These are phyloP conservation scores for Cercospora sp. DNA, from an alignment of 2,329 filamentous ascomycete species.

Conservation along the genomic window DNA sequence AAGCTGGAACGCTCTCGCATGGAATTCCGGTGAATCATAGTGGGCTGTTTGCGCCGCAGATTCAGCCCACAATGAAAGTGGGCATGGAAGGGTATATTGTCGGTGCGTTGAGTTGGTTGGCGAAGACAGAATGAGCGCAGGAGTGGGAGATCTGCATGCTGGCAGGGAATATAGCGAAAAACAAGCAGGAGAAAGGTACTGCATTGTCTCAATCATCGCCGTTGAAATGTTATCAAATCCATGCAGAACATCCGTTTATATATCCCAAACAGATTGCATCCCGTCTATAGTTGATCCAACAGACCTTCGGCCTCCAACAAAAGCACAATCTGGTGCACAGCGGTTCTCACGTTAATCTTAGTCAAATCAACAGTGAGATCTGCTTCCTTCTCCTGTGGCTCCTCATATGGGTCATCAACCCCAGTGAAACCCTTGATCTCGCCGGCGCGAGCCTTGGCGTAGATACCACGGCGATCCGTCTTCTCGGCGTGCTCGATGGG, in stretches of 20 bases:
- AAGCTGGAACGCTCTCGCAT: slow-evolving; percentile 47
- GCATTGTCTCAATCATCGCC: not conserved
- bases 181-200: not conserved
- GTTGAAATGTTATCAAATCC: not conserved
- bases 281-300: slow-evolving; percentile 63
- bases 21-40: slow-evolving; percentile 62
- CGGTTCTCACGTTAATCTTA: slow-evolving; percentile 85
- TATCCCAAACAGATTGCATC: not conserved
- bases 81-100: slow-evolving; percentile 48
- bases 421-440: slow-evolving; percentile 99
- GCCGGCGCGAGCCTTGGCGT: slow-evolving; percentile 76
- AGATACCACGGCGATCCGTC: slow-evolving; percentile 91
- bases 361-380: slow-evolving; percentile 82
- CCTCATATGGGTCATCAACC: slow-evolving; percentile 95
- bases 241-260: not conserved
- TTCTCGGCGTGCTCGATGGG: slow-evolving; percentile 90
- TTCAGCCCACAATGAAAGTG: slow-evolving; percentile 59
- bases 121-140: slow-evolving; percentile 13
- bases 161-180: not conserved
- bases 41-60: slow-evolving; percentile 59
- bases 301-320: slow-evolving; percentile 87
- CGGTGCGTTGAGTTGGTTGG: slow-evolving; percentile 40
- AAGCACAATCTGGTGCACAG: slow-evolving; percentile 95
- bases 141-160: slow-evolving; percentile 9
- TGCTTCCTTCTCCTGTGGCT: slow-evolving; percentile 75